Evolutionary conservation across 257 asterid genomes (phyloP).

Genomic region (Nemophila menziesii): DNA sequence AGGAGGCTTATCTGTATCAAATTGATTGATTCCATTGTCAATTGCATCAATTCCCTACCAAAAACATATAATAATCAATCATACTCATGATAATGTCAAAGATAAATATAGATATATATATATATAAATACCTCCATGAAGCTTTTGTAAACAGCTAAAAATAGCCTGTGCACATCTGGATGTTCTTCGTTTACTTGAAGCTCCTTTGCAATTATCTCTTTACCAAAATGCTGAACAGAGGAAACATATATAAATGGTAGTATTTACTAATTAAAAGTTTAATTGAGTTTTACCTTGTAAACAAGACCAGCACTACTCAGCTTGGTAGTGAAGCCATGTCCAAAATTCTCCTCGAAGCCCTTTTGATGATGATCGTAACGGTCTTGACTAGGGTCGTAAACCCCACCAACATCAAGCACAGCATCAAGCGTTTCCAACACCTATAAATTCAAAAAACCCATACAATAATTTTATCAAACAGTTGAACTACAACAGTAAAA

Average conservation of each 20-base stretch:
- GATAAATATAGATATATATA: background rate
- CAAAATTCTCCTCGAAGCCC: slow-evolving; percentile 78
- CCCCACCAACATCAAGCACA: slow-evolving; percentile 91
- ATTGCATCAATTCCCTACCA: slow-evolving; percentile 78
- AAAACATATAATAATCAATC: slow-evolving; percentile 1
- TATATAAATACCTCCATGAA: slow-evolving; percentile 66
- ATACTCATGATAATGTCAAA: background rate
- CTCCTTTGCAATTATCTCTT: slow-evolving; percentile 82
- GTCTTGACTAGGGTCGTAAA: slow-evolving; percentile 52
- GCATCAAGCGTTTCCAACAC: slow-evolving; percentile 77
- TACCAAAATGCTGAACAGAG: slow-evolving; percentile 67
- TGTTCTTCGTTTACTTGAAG: slow-evolving; percentile 66
- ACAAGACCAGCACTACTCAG: slow-evolving; percentile 96
- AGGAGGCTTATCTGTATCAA: slow-evolving; percentile 81
- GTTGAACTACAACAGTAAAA: no score
- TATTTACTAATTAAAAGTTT: background rate
- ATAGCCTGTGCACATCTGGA: slow-evolving; percentile 66
- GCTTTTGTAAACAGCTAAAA: slow-evolving; percentile 70
- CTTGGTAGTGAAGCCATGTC: slow-evolving; percentile 72
- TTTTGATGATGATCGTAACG: slow-evolving; percentile 88
- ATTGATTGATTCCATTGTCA: slow-evolving; percentile 84
- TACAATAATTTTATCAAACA: slow-evolving; percentile 49
- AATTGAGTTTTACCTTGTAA: slow-evolving; percentile 43
- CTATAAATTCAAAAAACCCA: slow-evolving; percentile 18
- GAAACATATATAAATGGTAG: slow-evolving; percentile 2